Conservation (phyloP, 768 basidiomycete species). For the Calvatia gigantea region DNA sequence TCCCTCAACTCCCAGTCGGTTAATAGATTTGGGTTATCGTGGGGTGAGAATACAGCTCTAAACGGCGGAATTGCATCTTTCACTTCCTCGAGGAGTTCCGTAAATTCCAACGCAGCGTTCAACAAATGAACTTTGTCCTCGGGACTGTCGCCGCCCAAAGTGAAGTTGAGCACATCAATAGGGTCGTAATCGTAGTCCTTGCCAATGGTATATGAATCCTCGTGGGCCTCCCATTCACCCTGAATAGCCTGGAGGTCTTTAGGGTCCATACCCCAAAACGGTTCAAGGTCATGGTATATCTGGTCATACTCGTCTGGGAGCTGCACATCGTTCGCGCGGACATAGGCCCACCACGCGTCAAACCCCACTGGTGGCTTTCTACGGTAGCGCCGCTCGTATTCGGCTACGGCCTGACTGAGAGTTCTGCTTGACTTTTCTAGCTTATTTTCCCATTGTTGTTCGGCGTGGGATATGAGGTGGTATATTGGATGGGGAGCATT, state of each 20-base stretch:
- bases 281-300: conserved; percentile 68
- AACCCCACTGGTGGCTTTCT: conserved; percentile 82
- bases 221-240: conserved; percentile 32
- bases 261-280: conserved; percentile 68
- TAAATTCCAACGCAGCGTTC: conserved; percentile 27
- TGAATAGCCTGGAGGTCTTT: conserved; percentile 31
- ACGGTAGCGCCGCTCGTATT: conserved; percentile 73
- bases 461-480: conserved; percentile 68
- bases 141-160: conserved; percentile 21
- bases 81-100: conserved; percentile 39
- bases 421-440: conserved; percentile 69
- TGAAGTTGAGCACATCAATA: conserved; percentile 27
- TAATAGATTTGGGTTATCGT: conserved; percentile 42
- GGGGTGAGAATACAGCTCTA: conserved; percentile 47
- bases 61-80: conserved; percentile 41
- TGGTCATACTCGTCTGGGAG: conserved; percentile 85
- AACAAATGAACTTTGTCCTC: conserved; percentile 19
- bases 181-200: conserved; percentile 25
- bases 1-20: conserved; percentile 32
- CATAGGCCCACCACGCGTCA: conserved; percentile 53
- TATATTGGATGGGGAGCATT: conserved; percentile 69
- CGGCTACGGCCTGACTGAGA: conserved; percentile 65
- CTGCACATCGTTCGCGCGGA: conserved; percentile 59
- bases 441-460: conserved; percentile 56
- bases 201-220: conserved; percentile 37